Evolutionary conservation across 768 basidiomycete species (phyloP), one percentile per base, ranked within the genome.

Genomic region (Xerocomellus intermedius): DNA sequence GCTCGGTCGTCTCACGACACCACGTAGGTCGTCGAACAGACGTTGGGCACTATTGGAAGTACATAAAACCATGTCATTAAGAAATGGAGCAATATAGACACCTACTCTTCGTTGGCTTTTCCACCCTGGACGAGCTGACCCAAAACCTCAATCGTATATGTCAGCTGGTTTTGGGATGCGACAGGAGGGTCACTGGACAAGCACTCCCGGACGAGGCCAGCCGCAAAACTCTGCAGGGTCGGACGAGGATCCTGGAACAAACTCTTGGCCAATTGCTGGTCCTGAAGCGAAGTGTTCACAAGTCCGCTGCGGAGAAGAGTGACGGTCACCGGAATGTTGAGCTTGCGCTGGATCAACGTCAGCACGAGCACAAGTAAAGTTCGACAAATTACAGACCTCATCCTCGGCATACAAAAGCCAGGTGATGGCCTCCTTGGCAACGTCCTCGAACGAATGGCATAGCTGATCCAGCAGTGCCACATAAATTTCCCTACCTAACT

Each of bases 331-430:
- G 94, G 84, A 12, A 98, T 86, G 66, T 98, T 98, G 74, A 91
- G 89, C 74, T 99, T 99, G 64, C 97, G 92, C 92, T 95, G 63
- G 45, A 54, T 32, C 16, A 57, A 50, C 41, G 43, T 61, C 37
- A 62, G 50, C 1, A 56, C 26, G 37, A 42, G 35, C 36, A 45
- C 41, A 26, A 50, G 35, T 17, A 21, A 38, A 33, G 8, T 14
- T 26, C 19, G 13, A 60, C 17, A 24, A 33, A 42, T 12, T 6
- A 75, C 84, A 52, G 52, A 94, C 94, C 76, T 95, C 91, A 67
- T 99, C 97, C 67, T 98, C 95, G 4, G 97, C 91, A 67, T 94
- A 97, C 42, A 98, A 75, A 45, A 99, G 77, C 97, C 97, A 99
- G 2, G 90, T 91, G 47, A 94, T 89, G 7, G 96, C 97, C 73